Percentiles rank a stretch among this genome's conserved stretches.
Conservation (phyloP, 1,284 basidiomycete species). For the Trichosporon ovoides region DNA sequence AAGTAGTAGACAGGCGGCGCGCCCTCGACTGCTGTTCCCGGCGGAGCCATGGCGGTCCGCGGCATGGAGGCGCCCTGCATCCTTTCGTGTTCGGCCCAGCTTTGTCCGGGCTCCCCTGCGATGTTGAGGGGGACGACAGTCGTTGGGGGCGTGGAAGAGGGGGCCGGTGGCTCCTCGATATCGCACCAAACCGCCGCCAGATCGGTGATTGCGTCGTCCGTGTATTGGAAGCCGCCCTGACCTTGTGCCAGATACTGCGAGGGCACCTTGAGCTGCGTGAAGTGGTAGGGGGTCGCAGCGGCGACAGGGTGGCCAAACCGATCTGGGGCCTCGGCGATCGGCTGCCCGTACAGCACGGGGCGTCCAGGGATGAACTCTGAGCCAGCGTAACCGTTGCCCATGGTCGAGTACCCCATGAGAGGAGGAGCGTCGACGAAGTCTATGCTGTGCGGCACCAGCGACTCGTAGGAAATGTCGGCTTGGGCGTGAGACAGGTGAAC, state of each 20-base stretch:
- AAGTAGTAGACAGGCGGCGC: not conserved
- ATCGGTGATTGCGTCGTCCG: not conserved
- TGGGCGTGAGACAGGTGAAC: not conserved
- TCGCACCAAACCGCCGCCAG: not conserved
- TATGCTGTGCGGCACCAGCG: not conserved
- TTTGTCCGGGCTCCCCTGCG: not conserved
- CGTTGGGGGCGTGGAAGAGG: not conserved
- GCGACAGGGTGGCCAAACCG: not conserved
- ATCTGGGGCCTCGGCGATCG: not conserved
- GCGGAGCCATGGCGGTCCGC: not conserved
- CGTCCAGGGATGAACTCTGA: not conserved
- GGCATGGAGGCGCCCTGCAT: not conserved
- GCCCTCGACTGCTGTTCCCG: not conserved
- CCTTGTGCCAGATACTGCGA: not conserved
- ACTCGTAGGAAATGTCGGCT: not conserved
- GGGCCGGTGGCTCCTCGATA: not conserved
- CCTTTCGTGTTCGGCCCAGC: not conserved
- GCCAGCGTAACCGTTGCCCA: not conserved
- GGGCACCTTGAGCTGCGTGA: not conserved
- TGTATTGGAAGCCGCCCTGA: not conserved
- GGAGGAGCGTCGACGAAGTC: not conserved
- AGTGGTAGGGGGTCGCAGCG: not conserved
- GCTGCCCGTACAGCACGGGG: not conserved
- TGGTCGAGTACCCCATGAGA: not conserved
- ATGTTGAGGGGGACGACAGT: not conserved